Base-by-base conservation (phyloP, 1,139 yeast genomes). In the Scheffersomyces illinoinensis region DNA sequence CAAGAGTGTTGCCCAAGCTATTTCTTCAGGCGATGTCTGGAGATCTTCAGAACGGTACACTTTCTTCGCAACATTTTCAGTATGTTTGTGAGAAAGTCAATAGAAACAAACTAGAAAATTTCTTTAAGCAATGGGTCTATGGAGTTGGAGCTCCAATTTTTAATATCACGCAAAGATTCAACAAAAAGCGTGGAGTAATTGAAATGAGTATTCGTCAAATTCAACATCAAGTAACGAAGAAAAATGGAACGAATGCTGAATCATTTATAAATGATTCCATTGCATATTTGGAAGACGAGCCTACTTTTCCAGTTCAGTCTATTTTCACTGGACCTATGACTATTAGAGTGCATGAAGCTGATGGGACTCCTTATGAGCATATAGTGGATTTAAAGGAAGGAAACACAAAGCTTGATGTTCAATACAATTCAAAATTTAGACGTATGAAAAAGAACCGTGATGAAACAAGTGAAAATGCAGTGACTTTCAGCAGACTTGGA, bases 311-410 rank as follows among this genome's bases (percentile, higher is more conserved):
- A 1, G 73, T 76, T 12, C 85, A 84, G 55, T 77, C 84, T 3
- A 83, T 87, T 1, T 91, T 91, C 65, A 83, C 90, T 0, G 99
- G 99, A 0, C 98, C 99, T 0, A 92, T 96, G 91, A 96, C 99
- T 0, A 91, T 96, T 51, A 81, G 99, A 68, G 93, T 96, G 52
- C 99, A 96, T 71, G 99, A 96, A 71, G 96, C 98, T 0, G 99
- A 96, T 73, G 99, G 99, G n/a, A 92, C 98, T 0, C 99, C 99
- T 0, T 95, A 96, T 69, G 99, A 96, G 69, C 99, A 96, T 71
- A 95, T 96, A 54, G 97, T 96, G 23, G 96, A 93, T 64, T 79
- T 96, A 58, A 91, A 92, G 68, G 98, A 93, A 59, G 85, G 87
- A 2, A 87, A 87, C 64, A 91, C 97, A 0, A 93, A 91, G 68